Percentiles rank a stretch among this genome's conserved stretches.
Conservation (phyloP, 2,329 filamentous ascomycete genomes). For the Biscogniauxia marginata region DNA sequence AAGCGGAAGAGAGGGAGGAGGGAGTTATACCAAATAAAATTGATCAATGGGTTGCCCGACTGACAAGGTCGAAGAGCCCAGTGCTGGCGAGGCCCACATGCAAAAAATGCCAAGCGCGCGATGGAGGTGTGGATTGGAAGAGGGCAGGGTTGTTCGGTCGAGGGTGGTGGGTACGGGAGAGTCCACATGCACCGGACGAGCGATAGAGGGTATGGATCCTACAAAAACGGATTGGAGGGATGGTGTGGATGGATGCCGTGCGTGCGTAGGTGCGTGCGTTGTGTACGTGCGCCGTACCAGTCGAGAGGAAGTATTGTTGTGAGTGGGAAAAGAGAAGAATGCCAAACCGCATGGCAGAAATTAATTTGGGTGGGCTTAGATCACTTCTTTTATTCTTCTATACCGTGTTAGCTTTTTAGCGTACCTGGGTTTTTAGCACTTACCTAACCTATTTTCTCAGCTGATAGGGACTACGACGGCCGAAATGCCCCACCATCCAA, state of each 20-base stretch:
- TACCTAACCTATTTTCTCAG: not conserved
- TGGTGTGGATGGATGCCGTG: not conserved
- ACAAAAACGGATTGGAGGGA: not conserved
- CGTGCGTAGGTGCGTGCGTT: not conserved
- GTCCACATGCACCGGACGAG: not conserved
- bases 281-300: not conserved
- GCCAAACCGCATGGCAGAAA: no score
- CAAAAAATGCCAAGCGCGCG: not conserved
- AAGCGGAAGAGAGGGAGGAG: slow-evolving; percentile 9
- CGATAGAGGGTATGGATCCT: not conserved
- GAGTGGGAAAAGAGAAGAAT: no score
- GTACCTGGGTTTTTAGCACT: not conserved
- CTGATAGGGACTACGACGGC: not conserved
- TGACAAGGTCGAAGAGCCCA: not conserved
- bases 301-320: not conserved
- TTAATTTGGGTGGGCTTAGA: no score
- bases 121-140: not conserved
- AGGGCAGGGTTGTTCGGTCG: not conserved
- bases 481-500: not conserved
- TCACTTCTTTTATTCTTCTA: not conserved
- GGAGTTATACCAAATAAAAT: slow-evolving; percentile 21
- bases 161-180: not conserved
- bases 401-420: not conserved
- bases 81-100: not conserved
- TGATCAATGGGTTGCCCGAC: slow-evolving; percentile 2